Evolutionary conservation across 768 basidiomycete genomes (phyloP).

Genomic region (Macrolepiota fuliginosa): DNA sequence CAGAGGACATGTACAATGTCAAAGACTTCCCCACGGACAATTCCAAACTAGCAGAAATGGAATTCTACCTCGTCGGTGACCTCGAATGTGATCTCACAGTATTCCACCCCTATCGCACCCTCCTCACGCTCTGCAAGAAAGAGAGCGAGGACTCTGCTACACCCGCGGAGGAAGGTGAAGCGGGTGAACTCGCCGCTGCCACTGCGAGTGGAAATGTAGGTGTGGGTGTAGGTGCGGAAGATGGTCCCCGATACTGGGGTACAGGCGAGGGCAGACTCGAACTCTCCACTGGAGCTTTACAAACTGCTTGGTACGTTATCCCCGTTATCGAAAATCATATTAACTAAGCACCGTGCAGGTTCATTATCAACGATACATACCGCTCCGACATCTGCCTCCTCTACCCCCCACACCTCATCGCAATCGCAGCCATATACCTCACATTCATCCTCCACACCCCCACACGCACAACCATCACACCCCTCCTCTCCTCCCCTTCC

Average conservation of each 20-base stretch:
- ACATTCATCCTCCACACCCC: constrained; percentile 73
- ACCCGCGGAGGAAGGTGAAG: constrained; percentile 47
- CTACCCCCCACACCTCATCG: constrained; percentile 93
- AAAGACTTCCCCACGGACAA: constrained; percentile 87
- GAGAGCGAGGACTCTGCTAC: constrained; percentile 33
- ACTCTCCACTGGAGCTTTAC: constrained; percentile 72
- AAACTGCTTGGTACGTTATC: constrained; percentile 80
- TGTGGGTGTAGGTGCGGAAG: constrained; percentile 40
- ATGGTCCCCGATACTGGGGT: constrained; percentile 75
- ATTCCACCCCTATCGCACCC: constrained; percentile 93
- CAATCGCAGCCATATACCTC: constrained; percentile 88
- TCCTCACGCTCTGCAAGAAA: constrained; percentile 73
- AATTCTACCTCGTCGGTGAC: constrained; percentile 97
- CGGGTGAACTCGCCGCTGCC: constrained; percentile 38
- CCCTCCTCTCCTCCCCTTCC: constrained; percentile 16
- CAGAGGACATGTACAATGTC: constrained; percentile 67
- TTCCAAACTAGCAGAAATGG: constrained; percentile 95
- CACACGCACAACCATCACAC: constrained; percentile 30
- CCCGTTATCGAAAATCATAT: background rate
- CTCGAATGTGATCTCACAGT: constrained; percentile 92
- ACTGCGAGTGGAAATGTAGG: constrained; percentile 26
- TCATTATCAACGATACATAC: constrained; percentile 95
- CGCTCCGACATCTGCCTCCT: constrained; percentile 91
- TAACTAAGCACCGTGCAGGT: constrained; percentile 47
- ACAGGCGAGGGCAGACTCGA: constrained; percentile 78